Evolutionary conservation across 495 filamentous ascomycete genomes (phyloP).

Genomic region (Aspergillus biplanus): DNA sequence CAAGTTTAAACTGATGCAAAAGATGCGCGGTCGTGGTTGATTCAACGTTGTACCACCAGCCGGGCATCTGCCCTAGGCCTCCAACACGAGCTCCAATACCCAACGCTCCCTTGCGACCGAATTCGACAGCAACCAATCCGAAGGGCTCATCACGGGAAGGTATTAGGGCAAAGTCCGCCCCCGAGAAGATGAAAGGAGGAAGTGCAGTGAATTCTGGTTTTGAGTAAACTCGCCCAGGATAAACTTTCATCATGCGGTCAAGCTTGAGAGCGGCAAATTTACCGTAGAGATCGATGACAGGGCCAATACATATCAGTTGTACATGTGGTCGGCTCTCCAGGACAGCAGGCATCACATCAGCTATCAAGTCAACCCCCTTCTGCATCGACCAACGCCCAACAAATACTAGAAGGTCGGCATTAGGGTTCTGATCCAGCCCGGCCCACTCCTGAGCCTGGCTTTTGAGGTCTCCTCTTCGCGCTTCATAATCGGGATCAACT

Average conservation of each 20-base stretch:
- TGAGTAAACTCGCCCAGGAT: slow-evolving; percentile 76
- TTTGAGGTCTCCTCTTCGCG: slow-evolving; percentile 57
- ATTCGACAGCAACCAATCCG: slow-evolving; percentile 80
- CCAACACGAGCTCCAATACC: slow-evolving; percentile 70
- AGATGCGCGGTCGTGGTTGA: slow-evolving; percentile 71
- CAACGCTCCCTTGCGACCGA: slow-evolving; percentile 76
- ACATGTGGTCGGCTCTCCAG: slow-evolving; percentile 68
- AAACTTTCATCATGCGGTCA: slow-evolving; percentile 70
- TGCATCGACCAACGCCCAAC: slow-evolving; percentile 81
- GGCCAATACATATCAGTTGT: slow-evolving; percentile 73
- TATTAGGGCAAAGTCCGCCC: slow-evolving; percentile 79
- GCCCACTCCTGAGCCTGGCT: slow-evolving; percentile 80
- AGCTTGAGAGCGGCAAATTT: slow-evolving; percentile 78
- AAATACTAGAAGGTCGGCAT: slow-evolving; percentile 76
- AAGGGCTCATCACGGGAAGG: slow-evolving; percentile 82
- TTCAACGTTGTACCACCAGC: slow-evolving; percentile 73
- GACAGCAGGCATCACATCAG: slow-evolving; percentile 73
- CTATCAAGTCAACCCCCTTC: slow-evolving; percentile 78
- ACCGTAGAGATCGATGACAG: slow-evolving; percentile 78
- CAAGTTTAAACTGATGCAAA: slow-evolving; percentile 70
- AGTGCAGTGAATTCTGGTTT: slow-evolving; percentile 78
- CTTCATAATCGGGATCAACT: slow-evolving; percentile 63
- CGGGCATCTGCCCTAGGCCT: slow-evolving; percentile 80
- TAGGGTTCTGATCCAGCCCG: slow-evolving; percentile 63
- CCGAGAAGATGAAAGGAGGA: slow-evolving; percentile 76